Conservation (phyloP, 257 asterid species). For the Leptodermis oblonga region DNA sequence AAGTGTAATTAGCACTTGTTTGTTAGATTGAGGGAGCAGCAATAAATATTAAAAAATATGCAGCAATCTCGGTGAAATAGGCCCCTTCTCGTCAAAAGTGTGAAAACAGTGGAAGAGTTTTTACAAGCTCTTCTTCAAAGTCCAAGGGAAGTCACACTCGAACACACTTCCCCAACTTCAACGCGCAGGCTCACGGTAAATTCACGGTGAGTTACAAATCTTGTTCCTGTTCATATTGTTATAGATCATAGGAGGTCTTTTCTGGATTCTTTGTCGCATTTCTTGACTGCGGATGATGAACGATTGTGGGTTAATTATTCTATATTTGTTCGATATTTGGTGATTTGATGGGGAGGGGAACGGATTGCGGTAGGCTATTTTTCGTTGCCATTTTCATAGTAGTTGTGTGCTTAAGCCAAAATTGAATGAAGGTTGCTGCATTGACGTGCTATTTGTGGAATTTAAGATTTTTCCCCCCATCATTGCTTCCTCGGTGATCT, state of each 20-base stretch:
- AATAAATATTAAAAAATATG: no score
- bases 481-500: background rate
- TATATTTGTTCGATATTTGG: background rate
- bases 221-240: background rate
- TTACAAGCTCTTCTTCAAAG: conserved; percentile 22
- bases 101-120: no score
- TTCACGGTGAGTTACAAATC: background rate
- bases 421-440: background rate
- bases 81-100: no score
- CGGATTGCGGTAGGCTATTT: background rate
- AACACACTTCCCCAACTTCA: conserved; percentile 11
- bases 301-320: background rate
- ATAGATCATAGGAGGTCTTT: conserved; percentile 5
- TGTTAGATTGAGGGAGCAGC: no score
- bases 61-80: no score
- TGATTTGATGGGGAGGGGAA: background rate
- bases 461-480: background rate
- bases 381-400: background rate
- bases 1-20: no score
- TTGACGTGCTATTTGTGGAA: background rate
- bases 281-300: background rate
- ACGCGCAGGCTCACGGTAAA: background rate
- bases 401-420: background rate
- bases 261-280: background rate
- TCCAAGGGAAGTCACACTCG: conserved; percentile 35